Evolutionary conservation across 2,329 filamentous ascomycete genomes (phyloP).

Genomic region (Phaeophleospora eucalypticola): DNA sequence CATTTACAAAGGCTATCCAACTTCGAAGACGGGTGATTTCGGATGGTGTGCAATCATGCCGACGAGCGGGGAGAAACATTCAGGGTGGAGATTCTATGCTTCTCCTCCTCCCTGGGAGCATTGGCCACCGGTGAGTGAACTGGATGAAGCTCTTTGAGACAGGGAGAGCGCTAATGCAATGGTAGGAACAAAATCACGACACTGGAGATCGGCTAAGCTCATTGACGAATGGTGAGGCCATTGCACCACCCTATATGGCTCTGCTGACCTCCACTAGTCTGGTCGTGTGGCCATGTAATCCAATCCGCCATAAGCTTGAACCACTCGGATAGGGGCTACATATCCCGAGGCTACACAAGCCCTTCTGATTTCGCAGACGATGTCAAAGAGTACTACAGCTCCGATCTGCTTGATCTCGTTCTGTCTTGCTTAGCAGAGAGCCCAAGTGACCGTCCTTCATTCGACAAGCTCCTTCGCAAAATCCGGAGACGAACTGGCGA

Average conservation of each 20-base stretch:
- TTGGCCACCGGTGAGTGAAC: not conserved
- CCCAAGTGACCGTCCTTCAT: constrained; percentile 6
- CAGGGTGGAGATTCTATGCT: not conserved
- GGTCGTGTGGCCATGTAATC: not conserved
- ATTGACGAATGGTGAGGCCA: constrained; percentile 7
- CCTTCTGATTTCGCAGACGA: not conserved
- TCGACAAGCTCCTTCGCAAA: constrained; percentile 4
- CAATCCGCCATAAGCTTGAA: not conserved
- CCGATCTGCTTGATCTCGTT: not conserved
- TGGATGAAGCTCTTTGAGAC: not conserved
- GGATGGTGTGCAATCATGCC: not conserved
- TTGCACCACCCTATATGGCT: too few relatives aligned
- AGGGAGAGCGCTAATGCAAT: too few relatives aligned
- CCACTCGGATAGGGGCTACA: not conserved
- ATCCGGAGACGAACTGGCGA: constrained; percentile 1
- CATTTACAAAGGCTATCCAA: not conserved
- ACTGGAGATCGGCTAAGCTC: not conserved
- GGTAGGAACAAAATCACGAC: not conserved
- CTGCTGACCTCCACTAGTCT: not conserved
- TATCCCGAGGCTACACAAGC: not conserved
- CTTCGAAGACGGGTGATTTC: constrained; percentile 4
- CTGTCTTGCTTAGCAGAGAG: not conserved
- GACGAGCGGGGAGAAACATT: not conserved
- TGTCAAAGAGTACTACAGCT: not conserved
- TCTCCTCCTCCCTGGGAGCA: not conserved